phyloP scores from a whole-genome alignment of 345 rosid genomes.

The Erysimum cheiranthoides region DNA sequence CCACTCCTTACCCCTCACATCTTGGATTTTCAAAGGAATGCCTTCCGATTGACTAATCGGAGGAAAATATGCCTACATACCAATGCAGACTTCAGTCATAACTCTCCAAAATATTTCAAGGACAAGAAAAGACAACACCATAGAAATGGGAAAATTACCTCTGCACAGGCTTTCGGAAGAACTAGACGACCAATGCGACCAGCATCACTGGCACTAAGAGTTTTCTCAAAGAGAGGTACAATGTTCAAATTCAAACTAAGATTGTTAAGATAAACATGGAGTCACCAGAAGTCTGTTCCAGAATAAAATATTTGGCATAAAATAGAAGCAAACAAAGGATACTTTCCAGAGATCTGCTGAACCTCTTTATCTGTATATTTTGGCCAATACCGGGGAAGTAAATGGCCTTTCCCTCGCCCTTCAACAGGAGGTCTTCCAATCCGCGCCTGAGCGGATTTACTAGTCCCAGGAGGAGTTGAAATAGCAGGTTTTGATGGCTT shows the following conservation, averaged over 20 bases:
- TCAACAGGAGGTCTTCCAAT: slow-evolving; percentile 85
- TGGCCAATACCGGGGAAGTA: slow-evolving; percentile 98
- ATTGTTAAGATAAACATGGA: slow-evolving; percentile 38
- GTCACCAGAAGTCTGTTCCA: neutral
- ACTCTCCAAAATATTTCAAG: neutral
- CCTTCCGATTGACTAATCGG: slow-evolving; percentile 92
- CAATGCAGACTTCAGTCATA: slow-evolving; percentile 38
- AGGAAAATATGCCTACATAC: slow-evolving; percentile 90
- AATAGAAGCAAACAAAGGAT: slow-evolving; percentile 57
- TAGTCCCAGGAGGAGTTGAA: slow-evolving; percentile 50
- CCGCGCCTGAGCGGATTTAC: slow-evolving; percentile 59
- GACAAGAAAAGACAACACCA: neutral
- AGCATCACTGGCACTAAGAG: slow-evolving; percentile 96
- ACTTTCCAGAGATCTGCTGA: slow-evolving; percentile 89
- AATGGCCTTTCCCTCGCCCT: slow-evolving; percentile 81
- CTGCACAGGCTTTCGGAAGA: slow-evolving; percentile 98
- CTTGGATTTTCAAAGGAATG: slow-evolving; percentile 82
- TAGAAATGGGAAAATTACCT: slow-evolving; percentile 53
- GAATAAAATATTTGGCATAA: neutral
- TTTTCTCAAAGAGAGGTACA: slow-evolving; percentile 93
- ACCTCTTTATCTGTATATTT: slow-evolving; percentile 92
- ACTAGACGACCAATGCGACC: slow-evolving; percentile 97
- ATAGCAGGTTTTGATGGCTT: slow-evolving; percentile 56
- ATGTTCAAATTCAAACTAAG: slow-evolving; percentile 74
- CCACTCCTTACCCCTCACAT: slow-evolving; percentile 91